A percentile compares a stretch with the other conserved stretches of the same genome.
Conservation (phyloP, 805 yeast species). For the Komagataella pseudopastoris region DNA sequence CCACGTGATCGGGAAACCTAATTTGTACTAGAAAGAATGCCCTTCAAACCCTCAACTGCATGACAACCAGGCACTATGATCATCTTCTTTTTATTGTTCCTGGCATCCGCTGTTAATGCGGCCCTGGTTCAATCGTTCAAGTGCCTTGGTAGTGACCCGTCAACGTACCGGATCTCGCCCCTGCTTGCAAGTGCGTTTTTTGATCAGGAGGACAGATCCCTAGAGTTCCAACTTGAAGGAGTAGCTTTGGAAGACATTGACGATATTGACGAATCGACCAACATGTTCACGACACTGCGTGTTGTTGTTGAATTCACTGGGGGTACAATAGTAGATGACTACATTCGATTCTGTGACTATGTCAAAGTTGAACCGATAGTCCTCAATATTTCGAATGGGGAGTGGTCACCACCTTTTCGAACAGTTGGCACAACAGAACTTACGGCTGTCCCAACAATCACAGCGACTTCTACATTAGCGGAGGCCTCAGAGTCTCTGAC, state of each 20-base stretch:
- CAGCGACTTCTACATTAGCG: background rate
- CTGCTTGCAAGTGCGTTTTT: conserved; percentile 4
- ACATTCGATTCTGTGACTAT: conserved; percentile 27
- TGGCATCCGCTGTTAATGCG: background rate
- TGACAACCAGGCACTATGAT: background rate
- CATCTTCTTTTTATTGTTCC: background rate
- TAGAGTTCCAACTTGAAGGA: conserved; percentile 4
- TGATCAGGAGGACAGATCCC: conserved; percentile 3
- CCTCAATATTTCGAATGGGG: background rate
- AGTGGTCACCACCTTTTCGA: background rate
- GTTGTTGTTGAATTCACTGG: conserved; percentile 30
- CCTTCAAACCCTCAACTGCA: background rate
- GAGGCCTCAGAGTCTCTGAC: background rate
- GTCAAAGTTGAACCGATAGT: conserved; percentile 7
- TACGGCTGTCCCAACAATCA: background rate
- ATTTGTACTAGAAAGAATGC: background rate
- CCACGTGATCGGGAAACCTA: background rate
- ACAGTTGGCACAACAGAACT: background rate
- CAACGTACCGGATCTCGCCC: conserved; percentile 1
- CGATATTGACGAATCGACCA: conserved; percentile 31
- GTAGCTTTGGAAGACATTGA: conserved; percentile 14
- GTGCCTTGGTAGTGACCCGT: conserved; percentile 1
- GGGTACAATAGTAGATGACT: conserved; percentile 23
- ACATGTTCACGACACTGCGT: conserved; percentile 34
- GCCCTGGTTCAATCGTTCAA: conserved; percentile 5